phyloP scores from a whole-genome alignment of 2,329 filamentous ascomycete genomes.

The Thermomyces lanuginosus region DNA sequence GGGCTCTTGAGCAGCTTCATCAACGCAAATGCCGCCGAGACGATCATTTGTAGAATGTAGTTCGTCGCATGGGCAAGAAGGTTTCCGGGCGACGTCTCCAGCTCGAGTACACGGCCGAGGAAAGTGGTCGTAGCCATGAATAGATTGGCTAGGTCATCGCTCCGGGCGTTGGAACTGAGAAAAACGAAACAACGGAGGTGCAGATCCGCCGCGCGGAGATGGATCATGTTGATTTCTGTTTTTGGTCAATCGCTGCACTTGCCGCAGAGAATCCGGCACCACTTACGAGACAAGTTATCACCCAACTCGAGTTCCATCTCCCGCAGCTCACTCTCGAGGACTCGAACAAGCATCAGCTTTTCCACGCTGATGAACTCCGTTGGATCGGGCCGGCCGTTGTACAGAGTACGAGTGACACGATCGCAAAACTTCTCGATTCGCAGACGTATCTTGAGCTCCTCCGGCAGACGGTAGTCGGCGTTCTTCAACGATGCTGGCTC shows the following conservation, averaged over 20 bases:
- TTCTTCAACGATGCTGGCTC: slow-evolving; percentile 28
- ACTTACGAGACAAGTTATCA: slow-evolving; percentile 19
- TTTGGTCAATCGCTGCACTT: slow-evolving; percentile 1
- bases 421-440: slow-evolving; percentile 43
- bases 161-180: slow-evolving; percentile 27
- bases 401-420: slow-evolving; percentile 39
- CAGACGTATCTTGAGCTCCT: slow-evolving; percentile 34
- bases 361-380: slow-evolving; percentile 30
- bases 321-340: slow-evolving; percentile 29
- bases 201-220: slow-evolving; percentile 29
- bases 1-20: slow-evolving; percentile 49
- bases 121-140: slow-evolving; percentile 31
- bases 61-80: slow-evolving; percentile 38
- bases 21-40: slow-evolving; percentile 46
- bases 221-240: slow-evolving; percentile 29
- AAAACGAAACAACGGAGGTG: slow-evolving; percentile 32
- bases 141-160: slow-evolving; percentile 28
- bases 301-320: slow-evolving; percentile 38
- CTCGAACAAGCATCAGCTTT: slow-evolving; percentile 27
- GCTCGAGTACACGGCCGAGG: slow-evolving; percentile 28
- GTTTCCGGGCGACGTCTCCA: slow-evolving; percentile 29
- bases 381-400: slow-evolving; percentile 39
- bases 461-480: slow-evolving; percentile 31
- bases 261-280: not conserved
- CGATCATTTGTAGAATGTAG: slow-evolving; percentile 50